Base-by-base conservation (phyloP, 768 basidiomycete genomes). In the Boletus sensibilis region DNA sequence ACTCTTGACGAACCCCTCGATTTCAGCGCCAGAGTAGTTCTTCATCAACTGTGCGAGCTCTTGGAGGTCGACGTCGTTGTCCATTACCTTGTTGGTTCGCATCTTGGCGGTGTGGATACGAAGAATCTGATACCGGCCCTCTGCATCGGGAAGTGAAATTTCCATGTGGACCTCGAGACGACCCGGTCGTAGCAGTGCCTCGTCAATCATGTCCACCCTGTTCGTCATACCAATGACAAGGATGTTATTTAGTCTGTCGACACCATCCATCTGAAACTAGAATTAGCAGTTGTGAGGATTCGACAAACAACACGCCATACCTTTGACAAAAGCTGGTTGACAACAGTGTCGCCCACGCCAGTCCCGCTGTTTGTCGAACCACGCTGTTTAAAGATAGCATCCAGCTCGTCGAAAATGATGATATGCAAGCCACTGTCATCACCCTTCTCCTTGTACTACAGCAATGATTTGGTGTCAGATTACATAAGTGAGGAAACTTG, bases 161-260 rank as follows among this genome's bases (percentile, higher is more conserved):
- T 99, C 97, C 88, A 99, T 97, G 74, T 98, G 97, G 14, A 98
- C 95, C 72, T 99, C 97, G 45, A 99, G 87, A 79, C 97, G 95
- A 41, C 97, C 97, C 1, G 97, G 95, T 65, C 97, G 94, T 6
- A 98, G 82, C 2, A 98, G 82, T 9, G 96, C 97, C 69, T 99
- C 97, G 66, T 99, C 97, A 64, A 99, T 98, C 95, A 99, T 93
- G 78, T 99, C 97, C 41, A 85, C 75, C 57, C 97, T 88, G 73
- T 99, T 98, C 44, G 96, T 99, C 97, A 99, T 99, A 65, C 97
- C 97, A 63, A 99, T 99, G 64, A 99, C 90, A 65, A 99, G 88
- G 58, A 99, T 96, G 74, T 99, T 99, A 78, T 99, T 98, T 33
- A 99, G 78, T 75, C 93, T 90, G 69, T 99, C 97, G 12, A 99